A percentile compares a stretch with the other conserved stretches of the same genome.
Evolutionary conservation across 306 rosid species (phyloP).

Genomic region (Inga oerstediana): DNA sequence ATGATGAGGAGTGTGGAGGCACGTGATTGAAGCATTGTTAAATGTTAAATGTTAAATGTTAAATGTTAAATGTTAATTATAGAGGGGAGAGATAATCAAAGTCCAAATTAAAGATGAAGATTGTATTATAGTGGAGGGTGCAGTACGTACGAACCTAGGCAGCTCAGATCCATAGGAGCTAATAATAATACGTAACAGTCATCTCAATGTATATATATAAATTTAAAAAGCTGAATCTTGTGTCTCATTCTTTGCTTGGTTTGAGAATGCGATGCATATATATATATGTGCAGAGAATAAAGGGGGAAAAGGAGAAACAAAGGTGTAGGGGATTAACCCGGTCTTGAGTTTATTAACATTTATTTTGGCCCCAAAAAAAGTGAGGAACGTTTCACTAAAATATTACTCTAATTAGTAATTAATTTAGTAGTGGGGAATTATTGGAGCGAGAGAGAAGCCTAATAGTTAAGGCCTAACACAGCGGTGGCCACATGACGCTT

Average conservation of each 20-base stretch:
- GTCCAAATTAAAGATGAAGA: conserved; percentile 4
- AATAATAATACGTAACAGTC: conserved; percentile 10
- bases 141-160: conserved; percentile 46
- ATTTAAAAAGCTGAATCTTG: conserved; percentile 29
- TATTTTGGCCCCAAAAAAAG: neutral
- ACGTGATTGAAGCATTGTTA: conserved; percentile 37
- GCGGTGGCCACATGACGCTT: conserved; percentile 71
- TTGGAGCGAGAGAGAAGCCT: conserved; percentile 42
- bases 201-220: conserved; percentile 8
- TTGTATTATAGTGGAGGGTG: neutral
- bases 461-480: conserved; percentile 28
- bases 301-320: conserved; percentile 11
- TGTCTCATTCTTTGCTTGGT: conserved; percentile 14
- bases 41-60: neutral
- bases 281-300: conserved; percentile 33
- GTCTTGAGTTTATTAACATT: neutral
- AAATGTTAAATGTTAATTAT: neutral
- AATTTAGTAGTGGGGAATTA: conserved; percentile 13
- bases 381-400: neutral
- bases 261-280: conserved; percentile 18
- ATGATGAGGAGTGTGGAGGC: neutral
- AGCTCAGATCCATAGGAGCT: conserved; percentile 61
- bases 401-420: too few species aligned
- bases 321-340: neutral
- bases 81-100: neutral